Percentiles rank a stretch among this genome's conserved stretches.
Conservation (phyloP, 169 alveolate genomes). For the Amoebophrya sp. region DNA sequence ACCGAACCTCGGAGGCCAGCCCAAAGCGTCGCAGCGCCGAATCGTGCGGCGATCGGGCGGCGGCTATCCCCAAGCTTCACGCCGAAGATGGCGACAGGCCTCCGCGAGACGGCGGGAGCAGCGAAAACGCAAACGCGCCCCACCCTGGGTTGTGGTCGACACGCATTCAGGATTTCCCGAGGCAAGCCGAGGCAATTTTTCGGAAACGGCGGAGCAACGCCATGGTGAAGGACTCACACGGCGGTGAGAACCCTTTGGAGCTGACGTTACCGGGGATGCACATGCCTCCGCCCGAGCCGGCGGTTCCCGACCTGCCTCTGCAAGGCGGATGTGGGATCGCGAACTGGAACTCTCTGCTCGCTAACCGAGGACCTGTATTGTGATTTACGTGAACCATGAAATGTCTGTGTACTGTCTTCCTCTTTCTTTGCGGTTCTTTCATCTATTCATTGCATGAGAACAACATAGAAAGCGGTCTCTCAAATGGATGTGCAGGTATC, state of each 20-base stretch:
- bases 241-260: too few relatives aligned
- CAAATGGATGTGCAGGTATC: too few relatives aligned
- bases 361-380: too few relatives aligned
- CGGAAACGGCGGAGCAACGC: neutral
- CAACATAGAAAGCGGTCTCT: too few relatives aligned
- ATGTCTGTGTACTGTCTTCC: neutral
- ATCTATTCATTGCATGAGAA: too few relatives aligned
- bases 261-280: constrained; percentile 20
- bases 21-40: too few relatives aligned
- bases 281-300: neutral
- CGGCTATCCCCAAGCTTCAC: too few relatives aligned
- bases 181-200: neutral
- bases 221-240: neutral
- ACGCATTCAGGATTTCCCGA: neutral
- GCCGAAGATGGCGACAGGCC: too few relatives aligned
- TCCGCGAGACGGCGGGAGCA: too few relatives aligned
- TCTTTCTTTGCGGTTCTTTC: neutral
- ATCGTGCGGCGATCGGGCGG: too few relatives aligned
- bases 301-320: neutral
- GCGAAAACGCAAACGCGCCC: neutral
- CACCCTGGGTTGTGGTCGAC: neutral
- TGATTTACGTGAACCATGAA: too few relatives aligned
- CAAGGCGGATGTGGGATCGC: neutral
- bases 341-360: neutral
- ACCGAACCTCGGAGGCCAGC: too few relatives aligned